Base-by-base conservation (phyloP, 768 basidiomycete genomes). In the Rossbeevera mucosa region DNA sequence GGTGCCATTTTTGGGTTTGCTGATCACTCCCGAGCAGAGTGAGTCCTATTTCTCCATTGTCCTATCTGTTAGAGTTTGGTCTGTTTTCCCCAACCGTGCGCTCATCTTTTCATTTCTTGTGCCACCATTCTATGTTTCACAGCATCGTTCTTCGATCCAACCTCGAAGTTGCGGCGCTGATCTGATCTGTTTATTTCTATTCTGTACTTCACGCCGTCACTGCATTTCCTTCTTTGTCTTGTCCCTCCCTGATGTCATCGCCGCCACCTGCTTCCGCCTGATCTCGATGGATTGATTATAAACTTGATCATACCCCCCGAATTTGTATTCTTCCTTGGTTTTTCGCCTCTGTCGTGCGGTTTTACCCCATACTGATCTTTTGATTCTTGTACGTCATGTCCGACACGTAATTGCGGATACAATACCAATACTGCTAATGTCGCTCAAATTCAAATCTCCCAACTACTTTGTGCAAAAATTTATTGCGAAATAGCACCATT, bases 1-100 rank as follows among this genome's bases (percentile, higher is more conserved):
- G 22, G 21, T 24, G 13, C 5, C 9, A 14, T 6, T 41, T 9
- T 31, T 3, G 44, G 56, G n/a, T 43, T 4, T 2, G 31, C 62
- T 61, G 52, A 64, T 56, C 25, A 18, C n/a, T 51, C 50, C 58
- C 58, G 14, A n/a, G 38, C 60, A 88, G 86, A 87, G 86, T 89
- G 78, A 88, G 85, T 86, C 33, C 44, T 50, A 6, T 26, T 61
- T 45, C 63, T 64, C 48, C 56, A 62, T 64, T 58, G 53, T 56
- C 56, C 42, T 40, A 48, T 60, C 63, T 56, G n/a, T 58, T 53
- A 57, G 54, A 52, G 56, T 57, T 52, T 55, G 51, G 57, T 45
- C 36, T 18, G n/a, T 28, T 25, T 22, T 41, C 43, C 48, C 47
- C 59, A 53, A 60, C 52, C 22, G 53, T 64, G 47, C 64, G 66